Base-by-base conservation (phyloP, 148 eudicot genomes). In the Agrostemma githago region DNA sequence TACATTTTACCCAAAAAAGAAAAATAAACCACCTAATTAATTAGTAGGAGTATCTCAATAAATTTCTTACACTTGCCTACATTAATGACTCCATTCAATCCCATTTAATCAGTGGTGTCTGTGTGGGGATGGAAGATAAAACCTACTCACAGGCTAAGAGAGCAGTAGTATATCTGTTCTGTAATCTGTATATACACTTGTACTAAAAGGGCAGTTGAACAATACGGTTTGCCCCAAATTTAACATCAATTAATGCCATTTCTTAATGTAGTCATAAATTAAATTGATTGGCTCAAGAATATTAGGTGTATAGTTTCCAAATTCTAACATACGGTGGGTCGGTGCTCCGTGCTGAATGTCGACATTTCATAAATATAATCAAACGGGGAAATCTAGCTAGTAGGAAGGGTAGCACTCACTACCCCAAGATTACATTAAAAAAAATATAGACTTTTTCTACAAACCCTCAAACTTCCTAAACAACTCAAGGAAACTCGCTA, bases 141-240 rank as follows among this genome's bases (percentile, higher is more conserved):
- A 66, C 41, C 60, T 43, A 73, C 70, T 72, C 65, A 51, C 56
- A 51, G 56, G 34, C 34, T 26, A 26, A 26, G 34, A 26, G 34
- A 26, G 34, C 34, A 26, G 34, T 66, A 60, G 26, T 26, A 26
- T 1, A 26, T 26, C 34, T 26, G 34, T 26, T 26, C 34, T 26
- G 15, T 10, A 8, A 0, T 26, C 34, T 26, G 15, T 10, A 8
- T 51, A 51, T 51, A 51, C 11, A 7, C 54, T 67, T 43, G 42
- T 63, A 26, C 34, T 26, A 41, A 34, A 80, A 51, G 44, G 62
- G 34, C 53, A 72, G 77, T 81, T 68, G 83, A 68, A 71, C 79
- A 66, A 72, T 76, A 80, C 75, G 72, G 65, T 5, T 79, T 9
- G 75, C 20, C 62, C 46, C 68, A 59, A 26, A 19, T 58, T 15